These are phyloP conservation scores for Pezicula radicicola DNA, from an alignment of 2,329 filamentous ascomycete species.

Conservation along the genomic window DNA sequence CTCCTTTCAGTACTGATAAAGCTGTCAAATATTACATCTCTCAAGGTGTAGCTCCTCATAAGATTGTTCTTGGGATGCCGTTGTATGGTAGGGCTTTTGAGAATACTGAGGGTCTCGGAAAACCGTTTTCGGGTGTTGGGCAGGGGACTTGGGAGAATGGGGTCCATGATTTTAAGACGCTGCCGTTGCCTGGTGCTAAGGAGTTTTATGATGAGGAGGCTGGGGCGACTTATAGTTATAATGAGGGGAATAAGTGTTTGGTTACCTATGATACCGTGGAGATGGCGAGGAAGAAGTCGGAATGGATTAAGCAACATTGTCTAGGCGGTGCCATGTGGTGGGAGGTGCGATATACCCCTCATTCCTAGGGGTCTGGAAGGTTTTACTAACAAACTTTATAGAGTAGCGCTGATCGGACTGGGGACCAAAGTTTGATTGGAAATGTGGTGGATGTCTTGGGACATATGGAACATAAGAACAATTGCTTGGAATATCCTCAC, in stretches of 20 bases:
- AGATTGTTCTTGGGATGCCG: slow-evolving; percentile 89
- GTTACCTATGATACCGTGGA: slow-evolving; percentile 75
- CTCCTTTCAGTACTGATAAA: slow-evolving; percentile 73
- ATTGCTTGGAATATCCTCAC: slow-evolving; percentile 61
- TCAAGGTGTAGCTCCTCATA: slow-evolving; percentile 61
- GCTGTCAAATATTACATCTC: slow-evolving; percentile 70
- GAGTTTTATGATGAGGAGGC: slow-evolving; percentile 62
- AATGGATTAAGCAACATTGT: slow-evolving; percentile 62
- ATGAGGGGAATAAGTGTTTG: slow-evolving; percentile 59
- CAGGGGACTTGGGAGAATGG: slow-evolving; percentile 82
- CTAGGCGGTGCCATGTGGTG: slow-evolving; percentile 97
- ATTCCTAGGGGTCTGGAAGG: background rate
- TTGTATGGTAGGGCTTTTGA: slow-evolving; percentile 86
- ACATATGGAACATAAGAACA: slow-evolving; percentile 51
- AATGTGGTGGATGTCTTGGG: slow-evolving; percentile 58
- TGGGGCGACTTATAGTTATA: slow-evolving; percentile 76
- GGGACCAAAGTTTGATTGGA: slow-evolving; percentile 64
- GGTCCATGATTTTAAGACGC: slow-evolving; percentile 83
- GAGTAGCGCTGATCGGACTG: slow-evolving; percentile 71
- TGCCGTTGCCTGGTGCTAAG: slow-evolving; percentile 66
- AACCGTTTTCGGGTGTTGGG: slow-evolving; percentile 68
- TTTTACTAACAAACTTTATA: slow-evolving; percentile 32
- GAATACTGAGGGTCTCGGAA: slow-evolving; percentile 72
- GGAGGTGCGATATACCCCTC: slow-evolving; percentile 41
- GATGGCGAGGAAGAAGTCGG: slow-evolving; percentile 66